These are phyloP conservation scores for Fusarium nisikadoi DNA, from an alignment of 2,329 filamentous ascomycete genomes.

Conservation along the genomic window DNA sequence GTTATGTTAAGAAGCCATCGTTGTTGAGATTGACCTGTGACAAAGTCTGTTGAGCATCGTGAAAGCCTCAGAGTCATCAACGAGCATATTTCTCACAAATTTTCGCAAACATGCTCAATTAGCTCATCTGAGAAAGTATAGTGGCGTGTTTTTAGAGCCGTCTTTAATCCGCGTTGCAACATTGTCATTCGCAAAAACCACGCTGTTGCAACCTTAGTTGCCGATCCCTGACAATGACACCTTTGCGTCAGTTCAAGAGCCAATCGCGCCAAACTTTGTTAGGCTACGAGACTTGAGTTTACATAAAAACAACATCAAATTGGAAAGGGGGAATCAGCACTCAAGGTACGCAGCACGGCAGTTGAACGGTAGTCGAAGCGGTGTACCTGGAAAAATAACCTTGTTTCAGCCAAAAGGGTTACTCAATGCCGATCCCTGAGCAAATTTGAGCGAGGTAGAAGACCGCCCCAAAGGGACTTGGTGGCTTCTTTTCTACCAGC, in stretches of 20 bases:
- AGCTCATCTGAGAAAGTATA: background rate
- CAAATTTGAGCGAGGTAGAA: background rate
- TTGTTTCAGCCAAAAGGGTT: constrained; percentile 23
- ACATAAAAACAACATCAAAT: background rate
- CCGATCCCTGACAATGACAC: background rate
- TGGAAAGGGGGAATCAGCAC: background rate
- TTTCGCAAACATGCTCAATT: constrained; percentile 17
- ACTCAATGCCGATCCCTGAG: constrained; percentile 12
- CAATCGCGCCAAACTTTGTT: background rate
- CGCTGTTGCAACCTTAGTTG: background rate
- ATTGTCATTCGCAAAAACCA: background rate
- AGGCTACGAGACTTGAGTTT: background rate
- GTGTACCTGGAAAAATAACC: background rate
- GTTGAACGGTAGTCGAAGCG: constrained; percentile 6
- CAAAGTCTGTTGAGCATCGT: background rate
- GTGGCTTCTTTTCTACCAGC: background rate
- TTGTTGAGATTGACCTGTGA: background rate
- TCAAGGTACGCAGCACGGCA: background rate
- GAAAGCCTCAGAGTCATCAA: background rate
- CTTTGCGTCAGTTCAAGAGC: background rate
- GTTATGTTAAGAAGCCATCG: background rate
- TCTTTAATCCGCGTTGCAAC: background rate
- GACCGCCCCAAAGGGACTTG: background rate
- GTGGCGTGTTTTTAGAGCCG: background rate
- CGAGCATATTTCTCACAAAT: background rate